Conservation (phyloP, 345 rosid genomes). For the Hibiscus trionum region DNA sequence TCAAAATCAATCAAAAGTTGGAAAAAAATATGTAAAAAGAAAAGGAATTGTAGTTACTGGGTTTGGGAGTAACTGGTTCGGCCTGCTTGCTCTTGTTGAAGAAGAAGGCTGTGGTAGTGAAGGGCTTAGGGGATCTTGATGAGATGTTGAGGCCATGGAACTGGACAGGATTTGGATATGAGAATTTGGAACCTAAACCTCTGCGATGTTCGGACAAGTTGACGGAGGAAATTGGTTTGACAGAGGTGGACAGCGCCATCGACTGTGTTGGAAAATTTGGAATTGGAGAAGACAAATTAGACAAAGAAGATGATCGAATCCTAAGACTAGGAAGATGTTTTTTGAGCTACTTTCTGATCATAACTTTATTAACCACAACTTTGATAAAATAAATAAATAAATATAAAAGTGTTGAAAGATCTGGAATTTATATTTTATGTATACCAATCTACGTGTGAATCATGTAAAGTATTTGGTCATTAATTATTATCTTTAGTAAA, state of each 20-base stretch:
- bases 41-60: not conserved
- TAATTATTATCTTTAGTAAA: no score
- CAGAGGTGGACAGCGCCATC: not conserved
- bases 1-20: not conserved
- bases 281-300: not conserved
- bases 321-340: no score
- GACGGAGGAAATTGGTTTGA: not conserved
- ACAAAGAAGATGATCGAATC: no score
- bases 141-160: not conserved
- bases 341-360: no score
- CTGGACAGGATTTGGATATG: not conserved
- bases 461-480: no score
- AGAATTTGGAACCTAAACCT: not conserved
- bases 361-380: no score
- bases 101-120: not conserved
- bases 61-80: not conserved
- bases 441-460: no score
- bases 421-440: no score
- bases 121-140: not conserved
- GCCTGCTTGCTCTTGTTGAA: not conserved
- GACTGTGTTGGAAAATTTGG: not conserved
- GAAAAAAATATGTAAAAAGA: not conserved
- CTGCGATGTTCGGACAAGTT: not conserved
- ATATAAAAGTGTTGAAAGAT: no score
- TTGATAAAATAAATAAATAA: no score